Percentiles rank a stretch among this genome's conserved stretches.
These are phyloP conservation scores for Starmerella floris DNA, from an alignment of 805 yeast genomes.

Conservation along the genomic window DNA sequence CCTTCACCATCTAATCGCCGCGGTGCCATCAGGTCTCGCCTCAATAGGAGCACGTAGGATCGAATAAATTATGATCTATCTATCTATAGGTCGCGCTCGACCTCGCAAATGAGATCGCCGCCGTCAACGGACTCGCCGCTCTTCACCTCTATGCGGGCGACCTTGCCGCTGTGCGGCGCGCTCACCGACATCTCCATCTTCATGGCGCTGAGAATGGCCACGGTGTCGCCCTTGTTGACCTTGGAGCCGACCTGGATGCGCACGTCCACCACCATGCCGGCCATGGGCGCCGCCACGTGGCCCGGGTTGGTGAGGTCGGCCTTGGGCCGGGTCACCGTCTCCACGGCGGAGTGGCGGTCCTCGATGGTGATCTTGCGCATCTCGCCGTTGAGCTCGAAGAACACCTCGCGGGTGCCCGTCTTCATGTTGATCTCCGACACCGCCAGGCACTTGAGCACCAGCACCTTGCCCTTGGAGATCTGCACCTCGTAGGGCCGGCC, in stretches of 20 bases:
- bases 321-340: constrained; percentile 74
- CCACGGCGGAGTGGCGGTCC: constrained; percentile 77
- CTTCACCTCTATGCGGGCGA: constrained; percentile 61
- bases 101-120: constrained; percentile 64
- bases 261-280: constrained; percentile 93
- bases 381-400: constrained; percentile 97
- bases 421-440: constrained; percentile 74
- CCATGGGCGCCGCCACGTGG: constrained; percentile 98
- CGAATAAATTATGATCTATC: too few relatives aligned
- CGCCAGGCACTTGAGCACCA: constrained; percentile 83
- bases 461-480: constrained; percentile 87
- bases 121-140: constrained; percentile 96
- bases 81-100: constrained; percentile 32
- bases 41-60: too few relatives aligned
- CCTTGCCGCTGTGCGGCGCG: constrained; percentile 78
- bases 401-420: constrained; percentile 89
- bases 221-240: constrained; percentile 91
- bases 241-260: constrained; percentile 77
- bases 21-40: too few relatives aligned
- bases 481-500: constrained; percentile 82
- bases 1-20: too few relatives aligned
- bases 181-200: constrained; percentile 99
- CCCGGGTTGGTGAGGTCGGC: constrained; percentile 77
- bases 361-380: constrained; percentile 87
- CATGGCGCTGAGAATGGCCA: constrained; percentile 93